Evolutionary conservation across 2,329 filamentous ascomycete genomes (phyloP).

Genomic region (Monosporascus cannonballus): DNA sequence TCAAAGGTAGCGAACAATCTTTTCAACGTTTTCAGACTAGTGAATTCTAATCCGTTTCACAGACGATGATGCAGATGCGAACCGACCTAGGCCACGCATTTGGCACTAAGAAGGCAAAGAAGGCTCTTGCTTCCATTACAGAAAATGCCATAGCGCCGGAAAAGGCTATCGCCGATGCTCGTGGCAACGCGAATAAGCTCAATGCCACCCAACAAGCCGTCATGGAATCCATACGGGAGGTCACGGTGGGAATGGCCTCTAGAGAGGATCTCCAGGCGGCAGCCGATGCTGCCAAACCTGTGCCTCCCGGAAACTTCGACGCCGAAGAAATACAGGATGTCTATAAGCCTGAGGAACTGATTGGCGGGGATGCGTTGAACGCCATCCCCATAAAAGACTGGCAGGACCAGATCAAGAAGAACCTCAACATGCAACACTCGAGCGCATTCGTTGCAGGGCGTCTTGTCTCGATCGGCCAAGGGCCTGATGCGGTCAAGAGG

Average conservation of each 20-base stretch:
- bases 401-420: conserved; percentile 59
- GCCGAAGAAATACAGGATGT: conserved; percentile 66
- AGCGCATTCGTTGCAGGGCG: conserved; percentile 63
- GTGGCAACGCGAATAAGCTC: conserved; percentile 40
- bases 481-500: conserved; percentile 45
- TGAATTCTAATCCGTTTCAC: conserved; percentile 16
- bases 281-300: conserved; percentile 63
- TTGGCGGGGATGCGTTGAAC: conserved; percentile 62
- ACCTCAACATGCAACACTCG: conserved; percentile 48
- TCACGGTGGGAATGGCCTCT: conserved; percentile 61
- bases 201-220: conserved; percentile 53
- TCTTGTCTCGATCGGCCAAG: conserved; percentile 47
- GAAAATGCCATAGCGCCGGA: conserved; percentile 62
- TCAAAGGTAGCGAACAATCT: conserved; percentile 26
- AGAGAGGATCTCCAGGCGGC: conserved; percentile 58
- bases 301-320: conserved; percentile 62
- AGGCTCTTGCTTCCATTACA: conserved; percentile 53
- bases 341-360: conserved; percentile 60
- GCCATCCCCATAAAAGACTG: conserved; percentile 67
- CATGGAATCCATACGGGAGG: conserved; percentile 55
- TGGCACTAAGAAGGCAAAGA: conserved; percentile 80
- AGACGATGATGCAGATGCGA: conserved; percentile 56
- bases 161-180: conserved; percentile 50
- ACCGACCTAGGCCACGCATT: conserved; percentile 71
- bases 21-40: background rate